phyloP scores from a whole-genome alignment of 257 asterid genomes.

The Nicotiana undulata region DNA sequence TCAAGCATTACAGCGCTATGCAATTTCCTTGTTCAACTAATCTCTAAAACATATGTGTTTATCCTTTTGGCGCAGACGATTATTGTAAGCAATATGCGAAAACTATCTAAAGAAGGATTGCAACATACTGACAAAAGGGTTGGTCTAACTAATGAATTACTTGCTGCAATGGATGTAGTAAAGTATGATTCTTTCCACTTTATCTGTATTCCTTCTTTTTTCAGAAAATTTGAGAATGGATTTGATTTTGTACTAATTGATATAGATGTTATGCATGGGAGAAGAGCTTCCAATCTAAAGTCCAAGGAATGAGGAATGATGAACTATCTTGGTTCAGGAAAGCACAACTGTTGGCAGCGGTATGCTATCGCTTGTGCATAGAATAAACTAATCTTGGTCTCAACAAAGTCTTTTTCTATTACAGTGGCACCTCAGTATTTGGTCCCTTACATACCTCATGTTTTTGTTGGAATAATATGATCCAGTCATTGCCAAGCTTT shows the following conservation, averaged over 20 bases:
- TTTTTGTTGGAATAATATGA: neutral
- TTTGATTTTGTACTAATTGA: constrained; percentile 7
- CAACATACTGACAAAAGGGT: constrained; percentile 74
- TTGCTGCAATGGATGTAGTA: constrained; percentile 86
- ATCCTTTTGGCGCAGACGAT: constrained; percentile 50
- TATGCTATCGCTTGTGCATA: constrained; percentile 18
- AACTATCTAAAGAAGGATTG: constrained; percentile 69
- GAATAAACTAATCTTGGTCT: neutral
- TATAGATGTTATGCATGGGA: constrained; percentile 87
- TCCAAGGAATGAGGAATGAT: constrained; percentile 57
- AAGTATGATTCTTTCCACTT: constrained; percentile 38
- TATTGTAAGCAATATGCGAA: constrained; percentile 66
- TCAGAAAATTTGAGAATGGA: neutral
- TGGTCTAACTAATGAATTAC: constrained; percentile 75
- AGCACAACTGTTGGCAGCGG: constrained; percentile 73
- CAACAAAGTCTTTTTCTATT: neutral
- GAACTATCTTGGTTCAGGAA: constrained; percentile 73
- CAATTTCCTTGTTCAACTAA: neutral
- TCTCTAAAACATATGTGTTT: constrained; percentile 7
- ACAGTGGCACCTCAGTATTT: neutral
- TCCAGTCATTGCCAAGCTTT: neutral
- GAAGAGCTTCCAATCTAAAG: constrained; percentile 61
- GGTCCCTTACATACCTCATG: neutral
- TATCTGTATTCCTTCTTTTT: neutral
- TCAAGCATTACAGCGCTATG: neutral